phyloP scores from a whole-genome alignment of 768 basidiomycete genomes.

The Leccinum variicolor region DNA sequence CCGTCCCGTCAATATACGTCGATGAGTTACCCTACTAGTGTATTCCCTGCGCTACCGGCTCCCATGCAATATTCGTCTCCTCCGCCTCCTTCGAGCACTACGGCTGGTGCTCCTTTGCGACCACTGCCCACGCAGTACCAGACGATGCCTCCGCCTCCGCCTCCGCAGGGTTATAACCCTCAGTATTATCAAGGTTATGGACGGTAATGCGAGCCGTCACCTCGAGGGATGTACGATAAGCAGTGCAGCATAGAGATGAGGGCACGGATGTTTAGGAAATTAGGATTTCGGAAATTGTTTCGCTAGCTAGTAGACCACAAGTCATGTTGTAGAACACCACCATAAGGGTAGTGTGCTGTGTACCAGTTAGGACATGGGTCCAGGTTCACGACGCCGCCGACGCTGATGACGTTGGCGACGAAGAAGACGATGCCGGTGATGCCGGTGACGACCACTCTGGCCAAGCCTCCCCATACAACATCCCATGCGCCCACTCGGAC shows the following conservation, averaged over 20 bases:
- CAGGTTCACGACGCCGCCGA: neutral
- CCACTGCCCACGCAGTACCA: slow-evolving; percentile 26
- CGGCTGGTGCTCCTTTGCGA: slow-evolving; percentile 4
- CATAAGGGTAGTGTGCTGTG: neutral
- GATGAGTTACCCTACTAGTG: slow-evolving; percentile 12
- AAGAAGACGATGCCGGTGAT: neutral
- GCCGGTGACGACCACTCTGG: neutral
- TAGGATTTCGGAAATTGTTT: neutral
- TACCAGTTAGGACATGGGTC: neutral
- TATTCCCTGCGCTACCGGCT: slow-evolving; percentile 28
- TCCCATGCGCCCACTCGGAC: slow-evolving; percentile 43
- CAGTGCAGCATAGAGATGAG: neutral
- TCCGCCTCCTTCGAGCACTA: slow-evolving; percentile 11
- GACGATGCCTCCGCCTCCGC: slow-evolving; percentile 30
- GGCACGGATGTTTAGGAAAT: neutral
- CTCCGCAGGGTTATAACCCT: slow-evolving; percentile 28
- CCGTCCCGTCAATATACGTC: slow-evolving; percentile 18
- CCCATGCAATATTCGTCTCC: slow-evolving; percentile 25
- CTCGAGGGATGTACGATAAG: neutral
- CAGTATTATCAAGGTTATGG: slow-evolving; percentile 32
- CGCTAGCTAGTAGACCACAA: neutral
- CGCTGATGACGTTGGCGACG: neutral
- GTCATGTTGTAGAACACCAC: neutral
- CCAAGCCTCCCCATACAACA: slow-evolving; percentile 40
- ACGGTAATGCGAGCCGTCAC: slow-evolving; percentile 12